A percentile compares a stretch with the other conserved stretches of the same genome.
These are phyloP conservation scores for Lipomyces oligophaga DNA, from an alignment of 805 yeast species.

Conservation along the genomic window DNA sequence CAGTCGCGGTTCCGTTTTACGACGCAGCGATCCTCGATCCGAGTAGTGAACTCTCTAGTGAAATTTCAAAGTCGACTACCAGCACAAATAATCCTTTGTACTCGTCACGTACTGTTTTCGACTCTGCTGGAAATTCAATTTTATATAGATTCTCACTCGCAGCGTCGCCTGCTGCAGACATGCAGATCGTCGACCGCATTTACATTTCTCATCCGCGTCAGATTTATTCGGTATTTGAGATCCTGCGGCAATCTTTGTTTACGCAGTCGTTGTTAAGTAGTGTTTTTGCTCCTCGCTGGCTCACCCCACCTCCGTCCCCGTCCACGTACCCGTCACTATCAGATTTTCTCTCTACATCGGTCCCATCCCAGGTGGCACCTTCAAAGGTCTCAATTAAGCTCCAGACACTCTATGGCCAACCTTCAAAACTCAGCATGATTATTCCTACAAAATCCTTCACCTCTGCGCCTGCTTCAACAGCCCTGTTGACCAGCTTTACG, in stretches of 20 bases:
- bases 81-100: background rate
- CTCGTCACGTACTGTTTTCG: constrained; percentile 10
- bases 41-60: constrained; percentile 13
- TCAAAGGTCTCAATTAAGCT: constrained; percentile 7
- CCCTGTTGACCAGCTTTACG: constrained; percentile 10
- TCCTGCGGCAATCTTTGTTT: constrained; percentile 21
- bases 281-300: constrained; percentile 2
- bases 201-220: constrained; percentile 24
- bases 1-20: constrained; percentile 30
- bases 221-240: constrained; percentile 14
- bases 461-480: background rate
- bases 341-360: background rate
- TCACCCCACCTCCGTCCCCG: background rate
- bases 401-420: constrained; percentile 13
- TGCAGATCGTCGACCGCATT: constrained; percentile 15
- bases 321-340: background rate
- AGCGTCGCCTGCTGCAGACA: constrained; percentile 8
- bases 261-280: constrained; percentile 11
- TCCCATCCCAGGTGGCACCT: background rate
- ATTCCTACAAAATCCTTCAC: constrained; percentile 13
- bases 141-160: constrained; percentile 9
- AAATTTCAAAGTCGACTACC: constrained; percentile 4
- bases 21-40: constrained; percentile 27
- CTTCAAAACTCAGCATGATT: constrained; percentile 10
- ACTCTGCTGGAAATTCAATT: constrained; percentile 8